phyloP scores from a whole-genome alignment of 176 grass and related monocot genomes.

The Rhynchospora tenuis region DNA sequence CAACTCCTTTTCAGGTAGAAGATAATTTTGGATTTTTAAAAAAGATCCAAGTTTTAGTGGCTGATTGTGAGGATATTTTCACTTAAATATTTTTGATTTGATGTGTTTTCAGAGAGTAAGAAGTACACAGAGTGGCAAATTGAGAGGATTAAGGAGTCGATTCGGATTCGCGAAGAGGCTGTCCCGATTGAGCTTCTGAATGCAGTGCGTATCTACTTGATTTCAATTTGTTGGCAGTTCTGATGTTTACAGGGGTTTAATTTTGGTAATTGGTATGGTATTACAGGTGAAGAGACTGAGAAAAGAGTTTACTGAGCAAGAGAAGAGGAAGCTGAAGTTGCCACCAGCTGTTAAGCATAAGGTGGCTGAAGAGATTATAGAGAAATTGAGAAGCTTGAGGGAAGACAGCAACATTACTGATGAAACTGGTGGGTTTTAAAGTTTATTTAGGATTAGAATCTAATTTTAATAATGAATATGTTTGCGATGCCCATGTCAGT shows the following conservation, averaged over 20 bases:
- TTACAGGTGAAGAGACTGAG: conserved; percentile 62
- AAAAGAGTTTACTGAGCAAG: conserved; percentile 36
- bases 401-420: conserved; percentile 32
- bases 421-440: conserved; percentile 50
- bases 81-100: neutral
- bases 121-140: conserved; percentile 63
- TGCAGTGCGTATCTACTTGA: conserved; percentile 37
- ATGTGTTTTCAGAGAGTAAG: conserved; percentile 15
- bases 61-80: neutral
- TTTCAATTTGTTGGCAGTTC: neutral
- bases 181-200: conserved; percentile 63
- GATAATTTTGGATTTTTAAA: neutral
- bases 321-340: conserved; percentile 51
- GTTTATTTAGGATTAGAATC: neutral
- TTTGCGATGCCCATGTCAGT: neutral
- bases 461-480: conserved; percentile 10
- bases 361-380: conserved; percentile 53
- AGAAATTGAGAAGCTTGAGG: conserved; percentile 34
- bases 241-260: neutral
- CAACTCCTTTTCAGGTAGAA: conserved; percentile 21
- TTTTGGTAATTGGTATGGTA: conserved; percentile 1
- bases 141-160: conserved; percentile 68
- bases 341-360: conserved; percentile 56
- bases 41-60: neutral
- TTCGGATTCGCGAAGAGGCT: conserved; percentile 58